Conservation (phyloP, 2,329 filamentous ascomycete species). For the Stromatinia cepivora region DNA sequence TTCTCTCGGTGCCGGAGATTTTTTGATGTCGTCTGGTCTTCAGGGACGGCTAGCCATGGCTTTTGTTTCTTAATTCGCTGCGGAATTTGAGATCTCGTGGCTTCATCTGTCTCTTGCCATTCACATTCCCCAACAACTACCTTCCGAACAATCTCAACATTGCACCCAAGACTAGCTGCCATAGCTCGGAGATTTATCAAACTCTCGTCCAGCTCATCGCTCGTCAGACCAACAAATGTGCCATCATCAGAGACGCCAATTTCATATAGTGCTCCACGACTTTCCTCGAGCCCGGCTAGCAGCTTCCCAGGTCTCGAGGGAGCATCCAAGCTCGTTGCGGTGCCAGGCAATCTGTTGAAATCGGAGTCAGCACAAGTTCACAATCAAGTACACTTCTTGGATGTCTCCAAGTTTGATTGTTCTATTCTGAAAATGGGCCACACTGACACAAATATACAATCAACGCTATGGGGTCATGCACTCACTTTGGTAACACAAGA, state of each 20-base stretch:
- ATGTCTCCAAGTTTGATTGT: background rate
- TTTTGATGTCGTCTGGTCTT: conserved; percentile 10
- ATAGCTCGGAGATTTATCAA: conserved; percentile 81
- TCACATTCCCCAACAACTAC: conserved; percentile 85
- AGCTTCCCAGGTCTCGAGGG: conserved; percentile 56
- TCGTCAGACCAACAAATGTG: conserved; percentile 80
- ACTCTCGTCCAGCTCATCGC: conserved; percentile 91
- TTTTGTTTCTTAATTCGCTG: conserved; percentile 30
- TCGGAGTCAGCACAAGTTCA: background rate
- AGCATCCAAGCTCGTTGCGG: conserved; percentile 49
- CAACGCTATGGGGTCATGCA: conserved; percentile 1
- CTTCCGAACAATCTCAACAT: conserved; percentile 76
- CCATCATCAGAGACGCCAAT: conserved; percentile 96
- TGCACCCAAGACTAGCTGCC: conserved; percentile 88
- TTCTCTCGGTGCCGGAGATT: conserved; percentile 49
- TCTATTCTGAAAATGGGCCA: background rate
- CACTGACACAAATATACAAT: background rate
- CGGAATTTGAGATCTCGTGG: conserved; percentile 24
- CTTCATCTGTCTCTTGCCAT: conserved; percentile 48
- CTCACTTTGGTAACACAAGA: conserved; percentile 65
- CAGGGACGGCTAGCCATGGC: conserved; percentile 1
- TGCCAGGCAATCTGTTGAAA: conserved; percentile 58
- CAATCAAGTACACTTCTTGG: background rate
- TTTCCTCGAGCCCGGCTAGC: conserved; percentile 84
- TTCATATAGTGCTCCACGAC: conserved; percentile 89